Conservation (phyloP, 345 rosid species). For the Cardiospermum halicacabum region DNA sequence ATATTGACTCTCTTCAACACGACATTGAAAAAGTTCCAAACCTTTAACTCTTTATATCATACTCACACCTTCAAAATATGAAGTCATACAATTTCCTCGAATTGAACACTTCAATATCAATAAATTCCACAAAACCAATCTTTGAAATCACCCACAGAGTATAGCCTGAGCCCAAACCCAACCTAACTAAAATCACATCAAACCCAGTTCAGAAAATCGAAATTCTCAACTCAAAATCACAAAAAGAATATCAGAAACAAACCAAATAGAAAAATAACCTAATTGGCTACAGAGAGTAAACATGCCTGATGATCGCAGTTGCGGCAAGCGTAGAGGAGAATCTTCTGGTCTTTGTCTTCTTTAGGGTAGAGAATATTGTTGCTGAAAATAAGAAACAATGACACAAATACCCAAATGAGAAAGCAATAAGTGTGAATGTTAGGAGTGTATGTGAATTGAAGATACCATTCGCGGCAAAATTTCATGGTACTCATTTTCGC, state of each 20-base stretch:
- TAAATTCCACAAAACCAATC: not conserved
- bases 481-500: constrained; percentile 80
- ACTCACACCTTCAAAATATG: not conserved
- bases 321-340: constrained; percentile 76
- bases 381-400: constrained; percentile 26
- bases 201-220: not conserved
- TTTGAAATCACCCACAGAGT: not conserved
- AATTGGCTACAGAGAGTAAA: not conserved
- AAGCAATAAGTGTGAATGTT: not conserved
- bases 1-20: not conserved
- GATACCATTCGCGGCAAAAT: constrained; percentile 83
- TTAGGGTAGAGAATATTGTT: constrained; percentile 76
- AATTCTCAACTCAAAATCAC: not conserved
- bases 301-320: constrained; percentile 81
- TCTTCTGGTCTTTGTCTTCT: constrained; percentile 56
- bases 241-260: not conserved
- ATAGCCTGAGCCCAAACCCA: not conserved
- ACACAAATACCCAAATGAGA: not conserved
- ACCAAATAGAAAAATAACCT: not conserved
- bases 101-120: not conserved
- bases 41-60: not conserved
- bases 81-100: not conserved
- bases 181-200: not conserved
- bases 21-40: not conserved
- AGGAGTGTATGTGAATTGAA: not conserved